These are phyloP conservation scores for Lactifluus subvellereus DNA, from an alignment of 768 basidiomycete genomes.

Conservation along the genomic window DNA sequence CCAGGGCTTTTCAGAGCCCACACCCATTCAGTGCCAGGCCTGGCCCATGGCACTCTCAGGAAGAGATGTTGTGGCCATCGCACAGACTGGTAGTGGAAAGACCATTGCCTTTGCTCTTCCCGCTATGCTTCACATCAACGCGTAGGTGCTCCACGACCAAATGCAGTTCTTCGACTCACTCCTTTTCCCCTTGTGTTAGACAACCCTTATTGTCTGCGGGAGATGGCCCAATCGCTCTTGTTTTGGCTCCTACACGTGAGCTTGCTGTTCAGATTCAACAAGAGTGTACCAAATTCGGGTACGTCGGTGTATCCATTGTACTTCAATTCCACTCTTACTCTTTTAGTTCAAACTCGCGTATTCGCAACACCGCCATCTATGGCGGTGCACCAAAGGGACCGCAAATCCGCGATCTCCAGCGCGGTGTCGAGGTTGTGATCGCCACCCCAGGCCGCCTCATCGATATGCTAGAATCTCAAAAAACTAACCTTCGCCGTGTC, in stretches of 20 bases:
- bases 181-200: conserved; percentile 34
- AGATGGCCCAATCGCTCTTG: conserved; percentile 95
- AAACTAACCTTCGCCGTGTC: conserved; percentile 92
- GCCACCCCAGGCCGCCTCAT: conserved; percentile 99
- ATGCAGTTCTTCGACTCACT: neutral
- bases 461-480: conserved; percentile 96
- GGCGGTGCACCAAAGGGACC: conserved; percentile 98
- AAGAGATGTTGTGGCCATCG: conserved; percentile 91
- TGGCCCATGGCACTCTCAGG: conserved; percentile 99
- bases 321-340: conserved; percentile 8
- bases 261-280: conserved; percentile 98
- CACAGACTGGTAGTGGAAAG: conserved; percentile 98
- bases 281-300: conserved; percentile 98
- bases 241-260: conserved; percentile 96
- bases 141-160: conserved; percentile 47
- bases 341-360: conserved; percentile 80
- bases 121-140: conserved; percentile 99
- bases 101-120: conserved; percentile 98
- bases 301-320: conserved; percentile 28
- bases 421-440: conserved; percentile 96
- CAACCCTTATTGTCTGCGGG: conserved; percentile 91
- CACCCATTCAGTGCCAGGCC: conserved; percentile 96
- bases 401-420: conserved; percentile 95
- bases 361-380: conserved; percentile 98
- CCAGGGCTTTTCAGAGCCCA: conserved; percentile 87